A percentile compares a stretch with the other conserved stretches of the same genome.
Evolutionary conservation across 2,329 filamentous ascomycete species (phyloP).

Genomic region (Malbranchea cinnamomea): DNA sequence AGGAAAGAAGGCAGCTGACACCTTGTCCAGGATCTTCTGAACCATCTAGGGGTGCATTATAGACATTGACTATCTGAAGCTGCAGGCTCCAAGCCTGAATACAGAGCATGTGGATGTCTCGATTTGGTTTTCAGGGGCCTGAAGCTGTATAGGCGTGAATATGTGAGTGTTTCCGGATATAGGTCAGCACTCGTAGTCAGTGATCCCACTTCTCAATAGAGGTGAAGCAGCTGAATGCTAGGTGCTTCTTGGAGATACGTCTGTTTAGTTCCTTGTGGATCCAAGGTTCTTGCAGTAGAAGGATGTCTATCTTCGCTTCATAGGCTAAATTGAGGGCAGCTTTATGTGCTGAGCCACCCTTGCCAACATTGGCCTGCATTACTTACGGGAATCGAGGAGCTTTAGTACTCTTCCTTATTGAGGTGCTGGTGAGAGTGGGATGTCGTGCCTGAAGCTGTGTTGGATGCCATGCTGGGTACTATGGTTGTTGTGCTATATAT

Average conservation of each 20-base stretch:
- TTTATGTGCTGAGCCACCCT: slow-evolving; percentile 1
- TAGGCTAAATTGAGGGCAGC: slow-evolving; percentile 1
- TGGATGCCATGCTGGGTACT: too few relatives aligned
- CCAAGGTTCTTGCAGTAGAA: neutral
- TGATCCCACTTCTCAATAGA: slow-evolving; percentile 1
- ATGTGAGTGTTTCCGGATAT: slow-evolving; percentile 1
- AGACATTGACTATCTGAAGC: slow-evolving; percentile 1
- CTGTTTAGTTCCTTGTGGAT: neutral
- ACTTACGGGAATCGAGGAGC: neutral
- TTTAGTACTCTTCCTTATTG: slow-evolving; percentile 1
- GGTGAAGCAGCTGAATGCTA: slow-evolving; percentile 2
- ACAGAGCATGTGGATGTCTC: slow-evolving; percentile 1
- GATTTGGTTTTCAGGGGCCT: neutral
- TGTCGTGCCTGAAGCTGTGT: neutral
- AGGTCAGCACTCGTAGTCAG: neutral
- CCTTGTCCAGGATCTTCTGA: slow-evolving; percentile 1
- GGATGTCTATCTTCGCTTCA: neutral
- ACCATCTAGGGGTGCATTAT: neutral
- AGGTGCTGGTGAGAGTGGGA: neutral
- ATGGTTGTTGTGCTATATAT: neutral
- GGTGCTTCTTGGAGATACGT: slow-evolving; percentile 1
- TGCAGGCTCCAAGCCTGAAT: neutral
- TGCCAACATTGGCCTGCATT: neutral
- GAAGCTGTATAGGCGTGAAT: slow-evolving; percentile 1
- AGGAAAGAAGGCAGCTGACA: slow-evolving; percentile 1